Evolutionary conservation across 2,329 filamentous ascomycete species (phyloP).

Genomic region (Epichloe uncinata): DNA sequence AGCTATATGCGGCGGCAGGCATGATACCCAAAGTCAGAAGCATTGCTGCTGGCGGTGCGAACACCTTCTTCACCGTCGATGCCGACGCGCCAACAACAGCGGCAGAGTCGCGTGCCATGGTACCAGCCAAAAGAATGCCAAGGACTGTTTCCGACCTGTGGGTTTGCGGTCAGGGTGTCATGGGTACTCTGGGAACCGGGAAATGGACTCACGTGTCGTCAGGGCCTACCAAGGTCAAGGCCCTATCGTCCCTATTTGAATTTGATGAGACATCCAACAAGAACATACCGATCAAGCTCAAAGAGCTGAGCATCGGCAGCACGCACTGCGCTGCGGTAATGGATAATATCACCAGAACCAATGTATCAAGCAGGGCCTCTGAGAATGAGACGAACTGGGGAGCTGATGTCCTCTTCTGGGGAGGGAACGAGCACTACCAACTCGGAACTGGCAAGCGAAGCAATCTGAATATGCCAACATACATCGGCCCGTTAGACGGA

Average conservation of each 20-base stretch:
- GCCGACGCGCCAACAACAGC: constrained; percentile 37
- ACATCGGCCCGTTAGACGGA: constrained; percentile 64
- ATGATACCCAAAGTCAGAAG: constrained; percentile 55
- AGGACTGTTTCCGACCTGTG: constrained; percentile 50
- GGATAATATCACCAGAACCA: constrained; percentile 62
- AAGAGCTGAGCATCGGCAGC: constrained; percentile 58
- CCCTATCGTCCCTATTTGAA: constrained; percentile 72
- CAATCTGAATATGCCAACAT: constrained; percentile 61
- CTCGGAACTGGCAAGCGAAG: constrained; percentile 81
- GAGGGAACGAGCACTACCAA: constrained; percentile 88
- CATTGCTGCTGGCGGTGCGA: constrained; percentile 74
- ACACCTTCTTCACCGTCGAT: constrained; percentile 80
- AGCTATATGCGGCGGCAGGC: constrained; percentile 56
- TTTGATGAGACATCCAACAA: constrained; percentile 62
- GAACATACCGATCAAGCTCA: constrained; percentile 65
- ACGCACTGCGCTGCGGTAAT: constrained; percentile 76
- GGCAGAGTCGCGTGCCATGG: constrained; percentile 9
- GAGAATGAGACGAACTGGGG: constrained; percentile 76
- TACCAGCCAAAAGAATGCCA: constrained; percentile 21
- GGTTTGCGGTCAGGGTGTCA: constrained; percentile 77
- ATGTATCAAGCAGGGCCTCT: constrained; percentile 34
- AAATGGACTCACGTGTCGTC: constrained; percentile 80
- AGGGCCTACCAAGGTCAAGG: constrained; percentile 66
- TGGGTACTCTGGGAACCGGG: constrained; percentile 70
- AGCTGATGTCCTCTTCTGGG: constrained; percentile 83